These are phyloP conservation scores for Ploettnerulaceae sp. DNA, from an alignment of 2,329 filamentous ascomycete species.

Conservation along the genomic window DNA sequence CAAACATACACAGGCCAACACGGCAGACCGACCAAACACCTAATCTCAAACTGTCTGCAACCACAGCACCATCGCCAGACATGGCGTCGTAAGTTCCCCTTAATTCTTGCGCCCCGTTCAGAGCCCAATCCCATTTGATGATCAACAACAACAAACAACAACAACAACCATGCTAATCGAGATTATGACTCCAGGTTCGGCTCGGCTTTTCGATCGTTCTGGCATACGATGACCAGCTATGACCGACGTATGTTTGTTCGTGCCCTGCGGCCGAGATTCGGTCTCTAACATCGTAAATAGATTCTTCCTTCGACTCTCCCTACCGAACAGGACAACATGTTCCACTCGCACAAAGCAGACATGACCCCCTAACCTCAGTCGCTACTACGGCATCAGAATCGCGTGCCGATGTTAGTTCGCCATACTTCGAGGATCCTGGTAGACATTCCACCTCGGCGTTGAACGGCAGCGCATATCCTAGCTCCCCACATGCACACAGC, in stretches of 20 bases:
- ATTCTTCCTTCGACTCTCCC: constrained; percentile 89
- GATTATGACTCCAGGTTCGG: constrained; percentile 48
- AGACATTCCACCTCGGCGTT: constrained; percentile 47
- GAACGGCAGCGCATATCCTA: constrained; percentile 54
- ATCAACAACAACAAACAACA: not conserved
- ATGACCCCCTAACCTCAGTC: constrained; percentile 79
- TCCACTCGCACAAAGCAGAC: constrained; percentile 75
- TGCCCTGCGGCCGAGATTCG: constrained; percentile 16
- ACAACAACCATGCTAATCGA: constrained; percentile 19
- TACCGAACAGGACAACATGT: constrained; percentile 89
- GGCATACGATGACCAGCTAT: constrained; percentile 77
- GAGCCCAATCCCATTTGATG: not conserved
- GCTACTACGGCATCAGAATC: constrained; percentile 84
- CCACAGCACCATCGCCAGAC: constrained; percentile 28
- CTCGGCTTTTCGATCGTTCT: constrained; percentile 80
- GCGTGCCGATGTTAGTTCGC: constrained; percentile 72
- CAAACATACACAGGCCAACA: constrained; percentile 17
- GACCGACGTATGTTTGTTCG: constrained; percentile 53
- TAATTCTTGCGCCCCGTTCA: constrained; percentile 8
- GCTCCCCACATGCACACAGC: constrained; percentile 40
- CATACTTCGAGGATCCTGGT: constrained; percentile 69
- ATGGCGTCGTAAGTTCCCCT: constrained; percentile 33
- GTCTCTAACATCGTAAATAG: constrained; percentile 51
- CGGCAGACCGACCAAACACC: constrained; percentile 15
- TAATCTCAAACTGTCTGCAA: constrained; percentile 25